Evolutionary conservation across 2,329 filamentous ascomycete species (phyloP).

Genomic region (Claviceps fusiformis): DNA sequence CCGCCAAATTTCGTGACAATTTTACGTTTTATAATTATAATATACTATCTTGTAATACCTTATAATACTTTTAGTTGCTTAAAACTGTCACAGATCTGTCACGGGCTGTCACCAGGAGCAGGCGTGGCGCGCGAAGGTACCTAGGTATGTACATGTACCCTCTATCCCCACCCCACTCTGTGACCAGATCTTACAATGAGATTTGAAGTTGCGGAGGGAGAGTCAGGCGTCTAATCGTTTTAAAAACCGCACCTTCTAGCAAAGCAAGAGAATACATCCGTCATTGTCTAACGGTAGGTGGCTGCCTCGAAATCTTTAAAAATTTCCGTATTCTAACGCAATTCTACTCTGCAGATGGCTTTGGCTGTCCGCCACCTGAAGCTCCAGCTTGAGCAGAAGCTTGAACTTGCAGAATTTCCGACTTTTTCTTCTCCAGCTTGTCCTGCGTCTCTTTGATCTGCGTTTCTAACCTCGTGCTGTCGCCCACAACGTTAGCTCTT

Average conservation of each 20-base stretch:
- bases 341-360: constrained; percentile 12
- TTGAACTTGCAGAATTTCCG: constrained; percentile 45
- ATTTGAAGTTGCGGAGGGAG: background rate
- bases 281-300: background rate
- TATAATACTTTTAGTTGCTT: no score
- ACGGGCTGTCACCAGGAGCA: no score
- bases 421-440: constrained; percentile 45
- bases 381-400: constrained; percentile 29
- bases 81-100: no score
- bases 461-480: constrained; percentile 28
- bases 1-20: no score
- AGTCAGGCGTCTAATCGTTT: background rate
- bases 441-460: constrained; percentile 42
- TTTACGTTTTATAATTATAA: no score
- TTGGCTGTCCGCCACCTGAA: constrained; percentile 19
- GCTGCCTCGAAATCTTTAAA: background rate
- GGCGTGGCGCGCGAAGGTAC: no score
- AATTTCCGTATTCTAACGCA: background rate
- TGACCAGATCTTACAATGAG: no score
- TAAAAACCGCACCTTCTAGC: background rate
- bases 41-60: no score
- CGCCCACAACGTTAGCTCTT: constrained; percentile 7
- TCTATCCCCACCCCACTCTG: no score
- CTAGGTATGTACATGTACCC: no score
- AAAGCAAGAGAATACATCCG: background rate